Evolutionary conservation across 345 rosid species (phyloP).

Genomic region (Schrenkiella parvula): DNA sequence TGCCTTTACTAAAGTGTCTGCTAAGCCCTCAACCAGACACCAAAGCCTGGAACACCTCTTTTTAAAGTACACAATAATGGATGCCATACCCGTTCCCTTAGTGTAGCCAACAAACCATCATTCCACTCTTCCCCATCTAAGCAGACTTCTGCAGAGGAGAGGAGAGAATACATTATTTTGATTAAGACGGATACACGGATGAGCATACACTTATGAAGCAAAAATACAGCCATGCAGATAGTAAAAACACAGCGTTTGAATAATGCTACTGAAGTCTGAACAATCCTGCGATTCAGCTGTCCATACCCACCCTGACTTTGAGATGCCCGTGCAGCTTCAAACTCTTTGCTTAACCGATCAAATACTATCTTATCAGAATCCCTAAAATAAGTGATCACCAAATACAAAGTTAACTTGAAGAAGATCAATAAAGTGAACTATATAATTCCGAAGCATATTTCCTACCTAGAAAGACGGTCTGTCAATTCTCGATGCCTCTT

Average conservation of each 20-base stretch:
- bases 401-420: not conserved
- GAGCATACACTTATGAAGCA: not conserved
- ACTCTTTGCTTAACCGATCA: slow-evolving; percentile 84
- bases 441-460: not conserved
- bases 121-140: slow-evolving; percentile 90
- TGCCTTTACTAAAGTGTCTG: not conserved
- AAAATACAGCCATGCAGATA: not conserved
- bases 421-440: not conserved
- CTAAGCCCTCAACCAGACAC: slow-evolving; percentile 3
- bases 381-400: slow-evolving; percentile 38
- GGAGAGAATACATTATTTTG: no score
- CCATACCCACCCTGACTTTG: slow-evolving; percentile 64
- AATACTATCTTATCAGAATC: slow-evolving; percentile 87
- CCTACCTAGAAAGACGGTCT: slow-evolving; percentile 75
- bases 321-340: slow-evolving; percentile 78
- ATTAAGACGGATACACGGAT: no score
- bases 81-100: slow-evolving; percentile 78
- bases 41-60: not conserved
- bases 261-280: not conserved
- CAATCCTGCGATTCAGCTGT: not conserved
- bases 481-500: slow-evolving; percentile 79
- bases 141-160: slow-evolving; percentile 52
- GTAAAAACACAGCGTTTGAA: not conserved
- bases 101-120: slow-evolving; percentile 86
- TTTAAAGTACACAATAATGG: slow-evolving; percentile 14